Evolutionary conservation across 1,139 yeast species (phyloP).

Genomic region (Debaryomyces udenii): DNA sequence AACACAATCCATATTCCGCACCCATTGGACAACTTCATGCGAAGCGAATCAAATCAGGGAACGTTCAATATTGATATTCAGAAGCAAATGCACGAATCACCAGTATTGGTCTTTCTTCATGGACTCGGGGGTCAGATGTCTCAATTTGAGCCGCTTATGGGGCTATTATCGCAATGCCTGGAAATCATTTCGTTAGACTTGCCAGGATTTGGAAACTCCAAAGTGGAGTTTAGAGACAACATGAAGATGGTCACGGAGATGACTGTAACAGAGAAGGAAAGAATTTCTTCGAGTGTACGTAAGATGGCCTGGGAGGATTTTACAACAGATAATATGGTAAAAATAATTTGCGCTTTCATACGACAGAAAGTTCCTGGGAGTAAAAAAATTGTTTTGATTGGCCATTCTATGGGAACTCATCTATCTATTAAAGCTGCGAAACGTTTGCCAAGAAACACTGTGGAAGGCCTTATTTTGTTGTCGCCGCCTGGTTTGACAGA

Average conservation of each 20-base stretch:
- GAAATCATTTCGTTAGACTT: conserved; percentile 67
- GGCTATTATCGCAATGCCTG: conserved; percentile 65
- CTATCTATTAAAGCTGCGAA: conserved; percentile 53
- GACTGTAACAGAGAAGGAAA: conserved; percentile 26
- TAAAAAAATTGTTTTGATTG: conserved; percentile 58
- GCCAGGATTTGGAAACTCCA: conserved; percentile 75
- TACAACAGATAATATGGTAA: conserved; percentile 51
- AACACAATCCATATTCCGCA: conserved; percentile 55
- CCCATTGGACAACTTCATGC: conserved; percentile 53
- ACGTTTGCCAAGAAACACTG: conserved; percentile 40
- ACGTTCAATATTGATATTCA: conserved; percentile 28
- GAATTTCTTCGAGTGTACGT: conserved; percentile 33
- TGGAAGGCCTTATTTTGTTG: conserved; percentile 49
- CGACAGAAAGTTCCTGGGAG: conserved; percentile 40
- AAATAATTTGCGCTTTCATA: conserved; percentile 45
- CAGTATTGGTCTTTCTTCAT: conserved; percentile 64
- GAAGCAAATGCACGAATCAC: conserved; percentile 49
- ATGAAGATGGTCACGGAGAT: conserved; percentile 28
- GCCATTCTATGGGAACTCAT: conserved; percentile 79
- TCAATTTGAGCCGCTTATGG: conserved; percentile 70
- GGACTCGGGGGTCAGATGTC: conserved; percentile 81
- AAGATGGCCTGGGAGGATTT: conserved; percentile 49
- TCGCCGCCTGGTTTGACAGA: conserved; percentile 59
- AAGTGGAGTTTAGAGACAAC: conserved; percentile 21
- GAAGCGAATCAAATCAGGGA: conserved; percentile 35